Evolutionary conservation across 371 early-diverging fungal genomes (phyloP).

Genomic region (Mucor circinelloides): DNA sequence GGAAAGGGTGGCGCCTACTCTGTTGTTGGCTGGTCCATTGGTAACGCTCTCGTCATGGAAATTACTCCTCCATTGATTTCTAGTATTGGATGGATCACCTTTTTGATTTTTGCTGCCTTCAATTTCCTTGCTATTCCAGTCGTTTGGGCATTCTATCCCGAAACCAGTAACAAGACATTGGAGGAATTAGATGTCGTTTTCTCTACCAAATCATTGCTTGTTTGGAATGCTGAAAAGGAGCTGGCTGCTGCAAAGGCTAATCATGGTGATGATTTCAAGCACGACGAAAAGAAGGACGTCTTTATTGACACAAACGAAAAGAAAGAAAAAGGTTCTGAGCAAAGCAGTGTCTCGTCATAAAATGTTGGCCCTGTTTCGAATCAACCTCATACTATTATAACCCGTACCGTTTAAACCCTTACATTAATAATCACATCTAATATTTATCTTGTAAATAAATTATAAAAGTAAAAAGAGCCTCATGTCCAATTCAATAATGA

Average conservation of each 20-base stretch:
- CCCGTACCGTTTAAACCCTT: background rate
- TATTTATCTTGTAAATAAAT: background rate
- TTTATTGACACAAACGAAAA: background rate
- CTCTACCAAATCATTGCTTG: slow-evolving; percentile 40
- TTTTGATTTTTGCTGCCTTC: slow-evolving; percentile 41
- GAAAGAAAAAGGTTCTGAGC: background rate
- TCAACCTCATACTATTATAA: background rate
- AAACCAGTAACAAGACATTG: slow-evolving; percentile 42
- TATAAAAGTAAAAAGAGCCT: background rate
- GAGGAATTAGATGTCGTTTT: slow-evolving; percentile 47
- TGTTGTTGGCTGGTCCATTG: slow-evolving; percentile 51
- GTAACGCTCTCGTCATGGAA: slow-evolving; percentile 45
- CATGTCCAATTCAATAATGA: too few species aligned
- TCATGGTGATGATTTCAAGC: background rate
- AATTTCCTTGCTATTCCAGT: slow-evolving; percentile 45
- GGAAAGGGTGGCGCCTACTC: slow-evolving; percentile 47
- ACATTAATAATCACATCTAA: background rate
- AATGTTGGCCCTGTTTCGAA: background rate
- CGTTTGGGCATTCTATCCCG: slow-evolving; percentile 38
- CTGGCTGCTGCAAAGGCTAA: slow-evolving; percentile 8
- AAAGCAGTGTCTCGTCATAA: background rate
- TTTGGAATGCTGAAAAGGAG: slow-evolving; percentile 46
- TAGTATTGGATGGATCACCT: slow-evolving; percentile 44
- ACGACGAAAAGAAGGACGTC: background rate
- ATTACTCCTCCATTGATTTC: slow-evolving; percentile 45